These are phyloP conservation scores for Pulveroboletus frians DNA, from an alignment of 768 basidiomycete genomes.

Conservation along the genomic window DNA sequence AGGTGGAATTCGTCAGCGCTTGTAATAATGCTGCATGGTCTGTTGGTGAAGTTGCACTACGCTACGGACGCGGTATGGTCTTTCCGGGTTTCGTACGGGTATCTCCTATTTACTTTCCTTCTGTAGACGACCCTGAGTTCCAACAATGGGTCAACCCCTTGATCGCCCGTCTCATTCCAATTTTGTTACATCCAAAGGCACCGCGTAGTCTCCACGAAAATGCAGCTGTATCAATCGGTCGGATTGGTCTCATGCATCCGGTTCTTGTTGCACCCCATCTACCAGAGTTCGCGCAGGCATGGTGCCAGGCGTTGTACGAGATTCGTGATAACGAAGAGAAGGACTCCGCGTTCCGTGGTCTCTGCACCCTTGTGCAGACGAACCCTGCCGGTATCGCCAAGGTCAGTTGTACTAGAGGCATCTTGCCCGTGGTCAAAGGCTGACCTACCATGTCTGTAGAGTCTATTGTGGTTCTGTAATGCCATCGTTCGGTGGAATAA, in stretches of 20 bases:
- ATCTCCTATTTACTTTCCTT: slow-evolving; percentile 6
- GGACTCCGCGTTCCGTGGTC: slow-evolving; percentile 95
- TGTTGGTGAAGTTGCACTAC: slow-evolving; percentile 95
- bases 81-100: neutral
- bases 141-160: slow-evolving; percentile 87
- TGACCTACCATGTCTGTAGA: slow-evolving; percentile 42
- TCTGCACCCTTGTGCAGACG: slow-evolving; percentile 91
- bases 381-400: slow-evolving; percentile 93
- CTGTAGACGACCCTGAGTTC: slow-evolving; percentile 75
- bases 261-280: slow-evolving; percentile 82
- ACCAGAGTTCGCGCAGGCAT: slow-evolving; percentile 86
- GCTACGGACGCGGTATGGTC: slow-evolving; percentile 69
- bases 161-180: slow-evolving; percentile 86
- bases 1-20: slow-evolving; percentile 90
- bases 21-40: slow-evolving; percentile 99
- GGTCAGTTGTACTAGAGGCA: slow-evolving; percentile 41
- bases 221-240: slow-evolving; percentile 95
- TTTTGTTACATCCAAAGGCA: slow-evolving; percentile 86
- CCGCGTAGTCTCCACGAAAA: slow-evolving; percentile 95
- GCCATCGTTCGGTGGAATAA: slow-evolving; percentile 93
- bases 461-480: slow-evolving; percentile 96
- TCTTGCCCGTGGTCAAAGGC: neutral
- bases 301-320: slow-evolving; percentile 96
- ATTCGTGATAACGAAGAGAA: slow-evolving; percentile 99
- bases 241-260: slow-evolving; percentile 93